phyloP scores from a whole-genome alignment of 495 filamentous ascomycete species.

The Aspergillus asperescens region DNA sequence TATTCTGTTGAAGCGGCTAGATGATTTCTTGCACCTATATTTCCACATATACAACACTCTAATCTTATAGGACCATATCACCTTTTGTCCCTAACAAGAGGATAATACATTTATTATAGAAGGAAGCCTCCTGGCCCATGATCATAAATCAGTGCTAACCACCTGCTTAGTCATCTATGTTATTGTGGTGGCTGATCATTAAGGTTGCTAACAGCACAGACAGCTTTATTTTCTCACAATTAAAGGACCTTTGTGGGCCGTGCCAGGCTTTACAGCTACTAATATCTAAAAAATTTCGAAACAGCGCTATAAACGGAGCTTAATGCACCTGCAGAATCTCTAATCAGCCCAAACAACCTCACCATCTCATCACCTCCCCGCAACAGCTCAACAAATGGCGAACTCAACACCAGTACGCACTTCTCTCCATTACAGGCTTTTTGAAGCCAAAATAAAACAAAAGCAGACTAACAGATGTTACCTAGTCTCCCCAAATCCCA shows the following conservation, averaged over 20 bases:
- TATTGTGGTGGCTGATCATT: not conserved
- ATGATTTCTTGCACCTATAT: not conserved
- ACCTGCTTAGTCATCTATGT: conserved; percentile 17
- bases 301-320: not conserved
- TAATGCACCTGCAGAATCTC: not conserved
- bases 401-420: conserved; percentile 15
- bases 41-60: not conserved
- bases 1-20: not conserved
- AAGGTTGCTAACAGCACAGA: conserved; percentile 8
- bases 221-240: conserved; percentile 1
- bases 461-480: not conserved
- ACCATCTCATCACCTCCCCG: conserved; percentile 5
- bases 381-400: conserved; percentile 10
- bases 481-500: conserved; percentile 28
- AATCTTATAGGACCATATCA: not conserved
- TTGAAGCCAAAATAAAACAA: no score
- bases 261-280: not conserved
- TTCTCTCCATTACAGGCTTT: no score
- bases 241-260: not conserved
- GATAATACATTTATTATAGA: no score
- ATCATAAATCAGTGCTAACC: no score
- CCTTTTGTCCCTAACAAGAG: no score
- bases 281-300: not conserved
- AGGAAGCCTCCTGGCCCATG: no score
- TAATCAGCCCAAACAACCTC: not conserved